A percentile compares a stretch with the other conserved stretches of the same genome.
phyloP scores from a whole-genome alignment of 192 early-diverging fungal species.

The Coemansia sp. region DNA sequence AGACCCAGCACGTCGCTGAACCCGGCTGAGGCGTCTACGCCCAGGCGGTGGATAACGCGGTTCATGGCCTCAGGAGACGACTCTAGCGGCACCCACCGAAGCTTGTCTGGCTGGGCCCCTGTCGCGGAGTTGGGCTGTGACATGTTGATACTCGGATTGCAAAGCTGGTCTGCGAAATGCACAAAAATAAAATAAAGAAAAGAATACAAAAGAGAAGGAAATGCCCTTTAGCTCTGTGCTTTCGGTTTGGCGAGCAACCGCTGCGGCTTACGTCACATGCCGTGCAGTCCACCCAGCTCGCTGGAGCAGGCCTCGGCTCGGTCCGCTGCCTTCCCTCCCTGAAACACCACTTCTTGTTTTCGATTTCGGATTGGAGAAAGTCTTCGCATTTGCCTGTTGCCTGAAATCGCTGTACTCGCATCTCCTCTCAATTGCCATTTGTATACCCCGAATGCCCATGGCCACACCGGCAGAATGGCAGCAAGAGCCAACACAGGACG shows the following conservation, averaged over 20 bases:
- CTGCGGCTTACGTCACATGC: too few relatives aligned
- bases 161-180: neutral
- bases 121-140: conserved; percentile 3
- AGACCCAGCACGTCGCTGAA: conserved; percentile 87
- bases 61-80: conserved; percentile 80
- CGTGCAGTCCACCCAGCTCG: too few relatives aligned
- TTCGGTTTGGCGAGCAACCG: too few relatives aligned
- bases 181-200: neutral
- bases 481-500: neutral
- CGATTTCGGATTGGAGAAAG: too few relatives aligned
- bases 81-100: conserved; percentile 86
- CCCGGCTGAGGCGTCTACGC: conserved; percentile 62
- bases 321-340: too few relatives aligned
- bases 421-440: neutral
- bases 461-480: conserved; percentile 13
- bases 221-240: neutral
- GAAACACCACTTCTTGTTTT: too few relatives aligned
- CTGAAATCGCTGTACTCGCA: too few relatives aligned
- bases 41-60: conserved; percentile 71
- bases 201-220: neutral
- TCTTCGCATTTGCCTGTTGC: too few relatives aligned
- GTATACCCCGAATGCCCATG: neutral
- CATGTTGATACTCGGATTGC: neutral
- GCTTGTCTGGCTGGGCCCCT: conserved; percentile 13
- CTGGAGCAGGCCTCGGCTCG: too few relatives aligned